Evolutionary conservation across 2,329 filamentous ascomycete genomes (phyloP).

Genomic region (Ascochyta koolunga): DNA sequence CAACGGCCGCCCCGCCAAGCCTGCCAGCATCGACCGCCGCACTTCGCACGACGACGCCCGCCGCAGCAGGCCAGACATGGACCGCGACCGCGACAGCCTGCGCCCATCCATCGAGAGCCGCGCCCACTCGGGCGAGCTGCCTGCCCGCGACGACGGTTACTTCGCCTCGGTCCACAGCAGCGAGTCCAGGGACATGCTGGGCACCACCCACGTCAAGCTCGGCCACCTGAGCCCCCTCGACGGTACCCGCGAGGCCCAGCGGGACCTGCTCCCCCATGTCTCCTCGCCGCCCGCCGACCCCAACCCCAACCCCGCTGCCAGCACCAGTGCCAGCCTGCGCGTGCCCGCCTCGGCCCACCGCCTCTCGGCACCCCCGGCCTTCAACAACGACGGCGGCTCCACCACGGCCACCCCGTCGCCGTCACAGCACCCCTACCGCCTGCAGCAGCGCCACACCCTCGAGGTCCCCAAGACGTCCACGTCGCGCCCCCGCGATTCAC

Average conservation of each 20-base stretch:
- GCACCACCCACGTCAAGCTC: conserved; percentile 48
- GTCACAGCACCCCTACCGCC: conserved; percentile 58
- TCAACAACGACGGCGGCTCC: conserved; percentile 53
- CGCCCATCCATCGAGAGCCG: conserved; percentile 32
- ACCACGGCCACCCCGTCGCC: conserved; percentile 59
- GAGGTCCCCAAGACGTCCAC: conserved; percentile 78
- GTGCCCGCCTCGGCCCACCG: conserved; percentile 50
- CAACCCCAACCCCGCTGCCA: too few relatives aligned
- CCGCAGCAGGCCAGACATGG: conserved; percentile 19
- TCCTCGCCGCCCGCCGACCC: conserved; percentile 23
- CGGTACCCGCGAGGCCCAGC: conserved; percentile 38
- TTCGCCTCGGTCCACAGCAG: conserved; percentile 49
- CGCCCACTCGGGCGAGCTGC: conserved; percentile 33
- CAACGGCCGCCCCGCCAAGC: conserved; percentile 46
- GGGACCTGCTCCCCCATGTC: conserved; percentile 33
- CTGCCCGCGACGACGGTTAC: conserved; percentile 53
- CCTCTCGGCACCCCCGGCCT: conserved; percentile 68
- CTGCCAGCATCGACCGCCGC: conserved; percentile 40
- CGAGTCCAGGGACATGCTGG: conserved; percentile 41
- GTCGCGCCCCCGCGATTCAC: conserved; percentile 70
- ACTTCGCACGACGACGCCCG: conserved; percentile 39
- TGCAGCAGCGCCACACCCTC: conserved; percentile 85
- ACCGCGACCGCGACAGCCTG: conserved; percentile 25
- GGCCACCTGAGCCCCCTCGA: conserved; percentile 35
- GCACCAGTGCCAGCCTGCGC: conserved; percentile 39